Evolutionary conservation across 2,329 filamentous ascomycete genomes (phyloP).

Genomic region (Epichloe glyceriae): DNA sequence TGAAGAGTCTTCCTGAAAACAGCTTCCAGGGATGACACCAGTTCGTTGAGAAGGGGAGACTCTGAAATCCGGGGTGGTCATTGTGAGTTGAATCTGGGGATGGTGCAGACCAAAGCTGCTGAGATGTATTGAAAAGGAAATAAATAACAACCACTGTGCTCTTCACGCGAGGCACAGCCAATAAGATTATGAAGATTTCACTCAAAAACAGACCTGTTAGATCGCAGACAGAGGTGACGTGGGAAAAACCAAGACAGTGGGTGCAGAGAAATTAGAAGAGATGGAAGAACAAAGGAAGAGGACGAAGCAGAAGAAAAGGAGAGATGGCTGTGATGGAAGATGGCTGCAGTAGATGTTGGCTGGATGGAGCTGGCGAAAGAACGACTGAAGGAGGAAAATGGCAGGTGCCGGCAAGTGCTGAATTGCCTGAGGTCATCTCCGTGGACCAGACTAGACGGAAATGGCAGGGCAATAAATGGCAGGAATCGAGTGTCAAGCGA

Average conservation of each 20-base stretch:
- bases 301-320: conserved; percentile 6
- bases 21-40: conserved; percentile 6
- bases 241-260: conserved; percentile 10
- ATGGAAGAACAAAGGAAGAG: conserved; percentile 7
- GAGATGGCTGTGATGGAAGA: conserved; percentile 2
- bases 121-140: conserved; percentile 8
- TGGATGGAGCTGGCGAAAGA: conserved; percentile 1
- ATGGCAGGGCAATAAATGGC: conserved; percentile 12
- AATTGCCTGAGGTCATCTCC: conserved; percentile 5
- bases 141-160: conserved; percentile 8
- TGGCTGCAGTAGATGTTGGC: conserved; percentile 6
- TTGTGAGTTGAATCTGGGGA: conserved; percentile 8
- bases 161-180: conserved; percentile 5
- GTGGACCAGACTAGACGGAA: conserved; percentile 9
- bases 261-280: conserved; percentile 8
- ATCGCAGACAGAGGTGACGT: conserved; percentile 16
- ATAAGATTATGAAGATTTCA: conserved; percentile 16
- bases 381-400: conserved; percentile 6
- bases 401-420: conserved; percentile 17
- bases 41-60: conserved; percentile 16
- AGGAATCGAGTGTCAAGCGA: conserved; percentile 10
- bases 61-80: conserved; percentile 18
- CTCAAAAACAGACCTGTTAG: conserved; percentile 15
- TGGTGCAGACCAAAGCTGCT: conserved; percentile 3
- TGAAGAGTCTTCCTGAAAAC: conserved; percentile 12